phyloP scores from a whole-genome alignment of 192 early-diverging fungal species.

The Coemansia sp. region DNA sequence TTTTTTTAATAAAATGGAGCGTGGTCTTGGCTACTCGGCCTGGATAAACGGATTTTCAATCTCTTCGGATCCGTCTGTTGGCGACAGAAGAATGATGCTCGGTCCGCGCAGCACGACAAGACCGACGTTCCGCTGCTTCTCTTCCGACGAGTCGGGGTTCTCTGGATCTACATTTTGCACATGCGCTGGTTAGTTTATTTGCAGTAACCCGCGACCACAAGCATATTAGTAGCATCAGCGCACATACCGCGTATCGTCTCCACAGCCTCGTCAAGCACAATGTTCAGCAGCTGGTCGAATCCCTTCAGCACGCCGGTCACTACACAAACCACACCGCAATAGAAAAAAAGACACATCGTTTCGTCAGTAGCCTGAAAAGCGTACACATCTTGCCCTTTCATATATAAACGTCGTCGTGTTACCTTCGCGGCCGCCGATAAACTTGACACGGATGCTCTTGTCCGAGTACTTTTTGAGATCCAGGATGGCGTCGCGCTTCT shows the following conservation, averaged over 20 bases:
- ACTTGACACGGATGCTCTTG: constrained; percentile 89
- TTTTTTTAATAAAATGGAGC: background rate
- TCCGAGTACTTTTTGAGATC: constrained; percentile 93
- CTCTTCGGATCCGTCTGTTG: constrained; percentile 83
- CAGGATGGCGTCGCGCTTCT: constrained; percentile 87
- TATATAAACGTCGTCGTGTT: no score
- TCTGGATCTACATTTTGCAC: constrained; percentile 21
- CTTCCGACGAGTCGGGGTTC: constrained; percentile 12
- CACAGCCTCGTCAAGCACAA: constrained; percentile 90
- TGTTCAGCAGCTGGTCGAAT: constrained; percentile 88
- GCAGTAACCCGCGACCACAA: background rate
- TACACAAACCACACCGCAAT: constrained; percentile 36
- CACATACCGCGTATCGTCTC: constrained; percentile 73
- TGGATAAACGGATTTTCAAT: constrained; percentile 88
- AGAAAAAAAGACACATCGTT: no score
- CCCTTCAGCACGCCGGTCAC: constrained; percentile 90
- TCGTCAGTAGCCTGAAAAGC: no score
- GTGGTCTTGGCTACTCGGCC: constrained; percentile 14
- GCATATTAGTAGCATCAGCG: background rate
- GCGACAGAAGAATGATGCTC: constrained; percentile 86
- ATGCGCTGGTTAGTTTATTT: background rate
- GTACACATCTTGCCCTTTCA: background rate
- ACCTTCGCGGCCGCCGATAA: constrained; percentile 93
- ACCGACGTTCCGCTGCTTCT: constrained; percentile 70
- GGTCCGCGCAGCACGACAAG: constrained; percentile 89